These are phyloP conservation scores for Yamadazyma akitaensis DNA, from an alignment of 805 yeast genomes.

Conservation along the genomic window DNA sequence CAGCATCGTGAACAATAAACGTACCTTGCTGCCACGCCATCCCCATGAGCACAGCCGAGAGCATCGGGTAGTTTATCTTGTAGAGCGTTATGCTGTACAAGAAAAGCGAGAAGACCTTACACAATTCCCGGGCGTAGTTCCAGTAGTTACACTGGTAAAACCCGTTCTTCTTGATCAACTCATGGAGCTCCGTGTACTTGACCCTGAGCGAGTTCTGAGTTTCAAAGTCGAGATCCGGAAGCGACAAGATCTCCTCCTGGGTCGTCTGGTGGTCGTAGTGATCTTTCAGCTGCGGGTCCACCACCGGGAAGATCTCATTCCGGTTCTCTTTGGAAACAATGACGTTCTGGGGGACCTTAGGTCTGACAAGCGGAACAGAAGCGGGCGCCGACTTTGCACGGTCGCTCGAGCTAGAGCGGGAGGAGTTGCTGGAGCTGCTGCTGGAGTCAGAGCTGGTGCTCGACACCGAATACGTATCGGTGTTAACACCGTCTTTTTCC, in stretches of 20 bases:
- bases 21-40: conserved; percentile 87
- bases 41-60: conserved; percentile 67
- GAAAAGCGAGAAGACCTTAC: conserved; percentile 57
- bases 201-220: conserved; percentile 59
- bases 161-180: conserved; percentile 51
- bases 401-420: conserved; percentile 1
- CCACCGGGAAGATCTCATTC: conserved; percentile 35
- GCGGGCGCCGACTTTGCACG: not conserved
- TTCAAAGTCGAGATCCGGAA: conserved; percentile 64
- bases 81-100: conserved; percentile 48
- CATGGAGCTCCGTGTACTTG: conserved; percentile 62
- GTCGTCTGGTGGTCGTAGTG: conserved; percentile 58
- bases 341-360: conserved; percentile 50
- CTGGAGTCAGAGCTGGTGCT: conserved; percentile 10
- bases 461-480: not conserved
- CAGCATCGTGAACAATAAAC: conserved; percentile 88
- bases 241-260: conserved; percentile 48
- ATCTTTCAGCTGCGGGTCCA: conserved; percentile 54
- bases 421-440: conserved; percentile 12
- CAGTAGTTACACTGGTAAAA: conserved; percentile 71
- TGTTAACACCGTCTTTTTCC: not conserved
- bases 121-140: conserved; percentile 65
- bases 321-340: conserved; percentile 38
- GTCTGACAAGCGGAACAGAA: conserved; percentile 16
- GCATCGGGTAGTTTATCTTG: conserved; percentile 39